Base-by-base conservation (phyloP, 2,329 filamentous ascomycete genomes). In the Ophiognomonia clavigignenti-juglandacearum region DNA sequence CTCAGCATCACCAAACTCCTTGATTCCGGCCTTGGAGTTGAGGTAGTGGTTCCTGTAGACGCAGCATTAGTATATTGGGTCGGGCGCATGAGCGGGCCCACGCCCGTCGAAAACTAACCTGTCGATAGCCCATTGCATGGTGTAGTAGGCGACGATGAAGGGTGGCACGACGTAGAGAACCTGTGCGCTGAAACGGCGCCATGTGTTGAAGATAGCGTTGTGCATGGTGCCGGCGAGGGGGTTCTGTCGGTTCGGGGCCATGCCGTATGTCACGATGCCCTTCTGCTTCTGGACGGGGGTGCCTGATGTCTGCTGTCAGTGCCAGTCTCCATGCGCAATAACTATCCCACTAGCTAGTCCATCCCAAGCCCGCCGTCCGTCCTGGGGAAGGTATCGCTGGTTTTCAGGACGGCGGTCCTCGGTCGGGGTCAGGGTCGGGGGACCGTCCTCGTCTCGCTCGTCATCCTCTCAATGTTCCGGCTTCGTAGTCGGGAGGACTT, bases 171-270 rank as follows among this genome's bases (percentile, higher is more conserved):
- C 83, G 80, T 91, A 98, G 59, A 97, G 82, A 58, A 95, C 82
- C 77, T 97, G 93, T 59, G 78, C 70, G 67, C 83, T 84, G 72
- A 86, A 87, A 62, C 93, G 83, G 69, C 93, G 85, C 80, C 86
- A 95, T 60, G 82, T 85, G 81, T 98, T 98, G 85, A 97, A 97
- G 75, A 97, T 72, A 63, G 91, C 92, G 57, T 85, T 86, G 69
- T 92, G 73, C 56, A 78, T 69, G 51, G 85, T 75, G 61, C 88
- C 88, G 55, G 89, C 89, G 57, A 95, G 78, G 54, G 90, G 87
- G 63, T 87, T 84, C 75, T 96, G 92, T 66, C 87, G 85, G 80
- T 98, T 97, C 57, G 86, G 72, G 59, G 88, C 85, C 58, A 98
- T 65, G 57, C 84, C 78, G 73, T 95, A 97, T 61, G 72, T 71